Conservation (phyloP, 495 filamentous ascomycete genomes). For the Penicillium crystallinum region DNA sequence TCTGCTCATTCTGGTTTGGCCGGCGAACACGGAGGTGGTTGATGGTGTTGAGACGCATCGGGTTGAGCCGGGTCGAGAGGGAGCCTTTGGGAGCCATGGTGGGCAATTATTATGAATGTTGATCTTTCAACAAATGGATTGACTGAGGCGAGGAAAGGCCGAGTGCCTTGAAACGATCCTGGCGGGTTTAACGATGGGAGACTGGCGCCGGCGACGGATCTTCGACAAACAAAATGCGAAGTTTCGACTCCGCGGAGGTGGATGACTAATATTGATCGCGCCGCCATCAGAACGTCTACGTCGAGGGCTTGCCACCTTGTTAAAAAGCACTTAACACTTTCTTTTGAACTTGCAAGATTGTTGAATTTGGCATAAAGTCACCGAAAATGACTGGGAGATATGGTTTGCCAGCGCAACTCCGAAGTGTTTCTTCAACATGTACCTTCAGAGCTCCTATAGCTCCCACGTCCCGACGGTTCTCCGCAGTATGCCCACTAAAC, state of each 20-base stretch:
- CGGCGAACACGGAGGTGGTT: constrained; percentile 75
- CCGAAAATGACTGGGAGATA: constrained; percentile 26
- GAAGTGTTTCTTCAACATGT: constrained; percentile 10
- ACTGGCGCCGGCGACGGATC: constrained; percentile 12
- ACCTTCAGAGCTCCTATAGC: constrained; percentile 9
- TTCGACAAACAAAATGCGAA: constrained; percentile 21
- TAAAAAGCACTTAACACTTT: neutral
- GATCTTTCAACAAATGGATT: constrained; percentile 29
- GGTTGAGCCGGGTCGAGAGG: constrained; percentile 44
- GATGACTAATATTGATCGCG: constrained; percentile 29
- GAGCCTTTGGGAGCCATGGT: constrained; percentile 49
- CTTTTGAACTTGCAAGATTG: neutral
- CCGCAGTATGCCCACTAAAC: constrained; percentile 16
- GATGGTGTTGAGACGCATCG: constrained; percentile 83
- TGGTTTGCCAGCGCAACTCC: constrained; percentile 12
- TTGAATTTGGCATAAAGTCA: too few relatives aligned
- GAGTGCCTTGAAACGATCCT: constrained; percentile 13
- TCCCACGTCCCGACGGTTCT: constrained; percentile 19
- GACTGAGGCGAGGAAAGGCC: constrained; percentile 7
- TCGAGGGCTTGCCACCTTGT: constrained; percentile 1
- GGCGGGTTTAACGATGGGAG: constrained; percentile 10
- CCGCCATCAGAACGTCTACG: neutral
- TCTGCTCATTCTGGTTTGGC: constrained; percentile 68
- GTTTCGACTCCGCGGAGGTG: constrained; percentile 40
- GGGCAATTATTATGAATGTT: constrained; percentile 17